phyloP scores from a whole-genome alignment of 495 filamentous ascomycete species.

The Clohesyomyces aquaticus region DNA sequence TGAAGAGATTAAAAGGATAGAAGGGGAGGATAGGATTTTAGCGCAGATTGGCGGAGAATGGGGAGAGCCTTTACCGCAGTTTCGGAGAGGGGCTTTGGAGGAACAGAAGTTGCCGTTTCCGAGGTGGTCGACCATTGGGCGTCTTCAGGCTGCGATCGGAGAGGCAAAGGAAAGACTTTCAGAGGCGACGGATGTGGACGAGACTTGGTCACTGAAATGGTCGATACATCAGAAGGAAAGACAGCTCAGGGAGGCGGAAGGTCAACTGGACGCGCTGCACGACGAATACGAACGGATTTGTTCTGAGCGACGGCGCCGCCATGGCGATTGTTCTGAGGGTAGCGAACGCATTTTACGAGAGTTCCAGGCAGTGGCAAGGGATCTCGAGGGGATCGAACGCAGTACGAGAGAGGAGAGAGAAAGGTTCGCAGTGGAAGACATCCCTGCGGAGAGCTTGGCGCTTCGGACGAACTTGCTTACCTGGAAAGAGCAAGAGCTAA shows the following conservation, averaged over 20 bases:
- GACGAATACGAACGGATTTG: constrained; percentile 4
- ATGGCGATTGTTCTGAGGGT: not conserved
- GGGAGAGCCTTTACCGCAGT: not conserved
- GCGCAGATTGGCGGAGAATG: constrained; percentile 6
- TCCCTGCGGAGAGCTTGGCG: not conserved
- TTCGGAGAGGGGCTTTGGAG: constrained; percentile 7
- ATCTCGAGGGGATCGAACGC: constrained; percentile 9
- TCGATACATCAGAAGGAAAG: constrained; percentile 1
- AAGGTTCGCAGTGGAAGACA: not conserved
- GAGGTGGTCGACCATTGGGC: constrained; percentile 4
- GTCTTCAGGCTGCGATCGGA: not conserved
- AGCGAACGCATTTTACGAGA: not conserved
- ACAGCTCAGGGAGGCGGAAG: constrained; percentile 4
- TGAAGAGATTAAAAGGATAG: not conserved
- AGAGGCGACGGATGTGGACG: constrained; percentile 3
- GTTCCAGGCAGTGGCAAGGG: constrained; percentile 2
- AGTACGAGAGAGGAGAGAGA: constrained; percentile 5
- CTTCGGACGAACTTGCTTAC: constrained; percentile 5
- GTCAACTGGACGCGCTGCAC: constrained; percentile 1
- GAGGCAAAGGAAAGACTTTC: constrained; percentile 4
- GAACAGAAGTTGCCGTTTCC: not conserved
- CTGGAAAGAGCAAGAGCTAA: constrained; percentile 1
- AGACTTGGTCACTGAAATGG: constrained; percentile 2
- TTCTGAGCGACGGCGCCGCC: constrained; percentile 1
- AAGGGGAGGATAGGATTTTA: constrained; percentile 6